Evolutionary conservation across 225 moss, liverwort and hornwort genomes (phyloP).

Genomic region (Lunularia cruciata): DNA sequence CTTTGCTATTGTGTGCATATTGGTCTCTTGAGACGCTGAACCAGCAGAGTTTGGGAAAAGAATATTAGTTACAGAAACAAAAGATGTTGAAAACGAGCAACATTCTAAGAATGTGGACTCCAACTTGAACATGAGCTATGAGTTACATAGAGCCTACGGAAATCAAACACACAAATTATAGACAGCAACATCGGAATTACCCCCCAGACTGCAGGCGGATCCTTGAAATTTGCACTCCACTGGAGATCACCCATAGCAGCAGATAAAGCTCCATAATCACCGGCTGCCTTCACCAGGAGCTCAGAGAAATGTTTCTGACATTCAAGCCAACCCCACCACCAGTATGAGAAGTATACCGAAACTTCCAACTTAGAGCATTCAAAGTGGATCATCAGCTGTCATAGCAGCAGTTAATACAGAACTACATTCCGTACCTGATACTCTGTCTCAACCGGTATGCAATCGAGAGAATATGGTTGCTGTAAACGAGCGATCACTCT

Average conservation of each 20-base stretch:
- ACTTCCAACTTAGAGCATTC: too few relatives aligned
- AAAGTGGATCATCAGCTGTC: too few relatives aligned
- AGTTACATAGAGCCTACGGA: too few relatives aligned
- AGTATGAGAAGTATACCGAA: neutral
- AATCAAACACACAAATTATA: too few relatives aligned
- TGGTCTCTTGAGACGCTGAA: too few relatives aligned
- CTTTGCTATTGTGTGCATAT: too few relatives aligned
- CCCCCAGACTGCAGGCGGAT: constrained; percentile 91
- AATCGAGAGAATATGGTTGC: constrained; percentile 96
- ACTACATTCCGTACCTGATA: constrained; percentile 62
- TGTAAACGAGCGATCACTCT: constrained; percentile 96
- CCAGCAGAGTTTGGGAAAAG: too few relatives aligned
- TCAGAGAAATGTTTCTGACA: constrained; percentile 94
- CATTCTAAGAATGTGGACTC: too few relatives aligned
- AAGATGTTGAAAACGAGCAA: too few relatives aligned
- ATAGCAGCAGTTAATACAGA: neutral
- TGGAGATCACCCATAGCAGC: constrained; percentile 93
- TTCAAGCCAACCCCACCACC: neutral
- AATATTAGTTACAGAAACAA: too few relatives aligned
- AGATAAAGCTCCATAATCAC: constrained; percentile 89
- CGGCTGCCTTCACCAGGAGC: constrained; percentile 87
- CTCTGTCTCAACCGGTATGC: constrained; percentile 98
- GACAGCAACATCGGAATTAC: too few relatives aligned
- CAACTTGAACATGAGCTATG: too few relatives aligned
- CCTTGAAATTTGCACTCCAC: constrained; percentile 93